Evolutionary conservation across 2,329 filamentous ascomycete genomes (phyloP).

Genomic region (Fusarium nisikadoi): DNA sequence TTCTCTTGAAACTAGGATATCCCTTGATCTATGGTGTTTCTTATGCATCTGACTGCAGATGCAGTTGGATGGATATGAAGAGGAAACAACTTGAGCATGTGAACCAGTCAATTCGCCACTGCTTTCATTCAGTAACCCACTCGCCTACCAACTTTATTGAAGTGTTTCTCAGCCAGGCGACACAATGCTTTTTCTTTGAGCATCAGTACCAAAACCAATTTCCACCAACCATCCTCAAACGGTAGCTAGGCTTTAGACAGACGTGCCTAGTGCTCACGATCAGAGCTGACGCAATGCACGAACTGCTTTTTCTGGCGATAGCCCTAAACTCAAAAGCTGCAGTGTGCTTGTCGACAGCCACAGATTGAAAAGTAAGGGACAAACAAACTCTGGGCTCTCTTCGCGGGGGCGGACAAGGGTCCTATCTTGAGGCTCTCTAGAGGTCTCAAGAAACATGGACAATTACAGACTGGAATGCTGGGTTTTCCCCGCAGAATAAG

Average conservation of each 20-base stretch:
- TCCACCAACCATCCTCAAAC: constrained; percentile 36
- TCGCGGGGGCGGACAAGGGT: constrained; percentile 21
- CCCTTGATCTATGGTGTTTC: constrained; percentile 37
- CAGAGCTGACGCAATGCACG: constrained; percentile 41
- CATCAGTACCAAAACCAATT: constrained; percentile 30
- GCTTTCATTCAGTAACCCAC: constrained; percentile 8
- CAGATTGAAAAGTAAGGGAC: background rate
- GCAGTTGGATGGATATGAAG: constrained; percentile 13
- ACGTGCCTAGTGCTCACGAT: constrained; percentile 37
- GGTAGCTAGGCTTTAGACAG: constrained; percentile 29
- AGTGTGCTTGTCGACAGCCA: constrained; percentile 33
- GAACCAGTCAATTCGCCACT: constrained; percentile 36
- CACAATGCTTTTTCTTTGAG: constrained; percentile 5
- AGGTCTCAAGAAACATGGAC: background rate
- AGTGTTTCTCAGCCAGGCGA: constrained; percentile 2
- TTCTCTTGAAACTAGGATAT: constrained; percentile 24
- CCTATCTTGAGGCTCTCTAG: constrained; percentile 34
- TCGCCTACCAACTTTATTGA: constrained; percentile 1
- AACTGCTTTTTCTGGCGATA: constrained; percentile 40
- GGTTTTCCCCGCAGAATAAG: constrained; percentile 23
- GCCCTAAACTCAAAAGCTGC: constrained; percentile 37
- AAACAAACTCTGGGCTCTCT: constrained; percentile 14
- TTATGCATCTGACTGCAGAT: constrained; percentile 16
- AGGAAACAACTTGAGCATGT: constrained; percentile 26
- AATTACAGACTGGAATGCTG: constrained; percentile 19